Base-by-base conservation (phyloP, 2,329 filamentous ascomycete species). In the Huntiella decipiens region DNA sequence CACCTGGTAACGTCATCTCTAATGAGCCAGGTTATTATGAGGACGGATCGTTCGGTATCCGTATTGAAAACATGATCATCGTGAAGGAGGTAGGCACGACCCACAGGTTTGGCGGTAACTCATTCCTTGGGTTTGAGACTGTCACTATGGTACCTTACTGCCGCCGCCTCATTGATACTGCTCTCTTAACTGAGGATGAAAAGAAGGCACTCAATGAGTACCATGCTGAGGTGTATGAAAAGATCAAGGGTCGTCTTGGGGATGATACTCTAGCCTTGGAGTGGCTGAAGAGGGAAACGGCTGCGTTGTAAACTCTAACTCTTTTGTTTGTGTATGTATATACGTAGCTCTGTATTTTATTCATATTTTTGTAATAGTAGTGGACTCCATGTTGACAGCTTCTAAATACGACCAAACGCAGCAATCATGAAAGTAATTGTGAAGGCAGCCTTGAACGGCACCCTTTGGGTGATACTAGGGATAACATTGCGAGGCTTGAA, bases 21-120 rank as follows among this genome's bases (percentile, higher is more conserved):
- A 86, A 95, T 56, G 86, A 98, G 61, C 91, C 91, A 1, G 91
- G 91, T 28, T 98, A 87, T 64, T 98, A 98, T 60, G 87, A 96
- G 61, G 91, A 98, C 55, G 88, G 86, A 41, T 77, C 77, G 35
- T 98, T 93, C 57, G 91, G 91, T 13, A 91, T 98, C 53, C 80
- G 91, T 13, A 95, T 95, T 56, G 91, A 98, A 63, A 98, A 98
- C 60, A 77, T 98, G 56, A 76, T 93, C 52, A 80, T 96, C 68
- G 85, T 92, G 28, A 80, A 74, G 53, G 86, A 95, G 59, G 79
- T 82, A n/a, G 69, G 87, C 61, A 94, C 88, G 4, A 78, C 79
- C 51, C 73, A 93, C 61, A 76, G 78, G 33, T 96, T 96, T 57
- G 88, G 87, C 15, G 88, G 94, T 55, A 94, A 93, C 65, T 81